These are phyloP conservation scores for Globisporangium solare DNA, from an alignment of 352 stramenopile genomes.

Conservation along the genomic window DNA sequence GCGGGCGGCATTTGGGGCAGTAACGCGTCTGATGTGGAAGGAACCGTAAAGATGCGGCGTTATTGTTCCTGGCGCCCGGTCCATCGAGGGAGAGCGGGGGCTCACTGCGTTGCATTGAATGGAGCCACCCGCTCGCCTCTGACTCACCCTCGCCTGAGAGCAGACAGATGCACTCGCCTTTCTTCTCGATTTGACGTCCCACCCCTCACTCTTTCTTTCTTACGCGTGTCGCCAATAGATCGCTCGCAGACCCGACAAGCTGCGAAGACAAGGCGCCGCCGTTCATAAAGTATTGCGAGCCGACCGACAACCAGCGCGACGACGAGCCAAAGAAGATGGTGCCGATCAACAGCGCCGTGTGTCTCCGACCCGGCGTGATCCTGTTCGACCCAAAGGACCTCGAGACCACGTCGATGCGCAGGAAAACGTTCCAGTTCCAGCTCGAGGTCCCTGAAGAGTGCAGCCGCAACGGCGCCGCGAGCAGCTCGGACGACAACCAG, in stretches of 20 bases:
- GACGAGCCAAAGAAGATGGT: constrained; percentile 7
- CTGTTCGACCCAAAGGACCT: constrained; percentile 52
- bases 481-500: neutral
- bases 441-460: constrained; percentile 6
- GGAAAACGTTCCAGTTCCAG: constrained; percentile 6
- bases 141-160: too few relatives aligned
- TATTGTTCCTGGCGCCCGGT: neutral
- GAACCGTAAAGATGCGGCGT: constrained; percentile 5
- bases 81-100: neutral
- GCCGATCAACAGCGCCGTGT: constrained; percentile 6
- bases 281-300: too few relatives aligned
- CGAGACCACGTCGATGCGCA: constrained; percentile 4
- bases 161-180: neutral
- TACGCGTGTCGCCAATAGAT: neutral
- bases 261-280: neutral
- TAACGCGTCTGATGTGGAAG: neutral
- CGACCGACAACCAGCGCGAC: neutral
- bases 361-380: constrained; percentile 28
- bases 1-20: too few relatives aligned
- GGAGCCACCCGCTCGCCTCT: neutral
- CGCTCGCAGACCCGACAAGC: neutral
- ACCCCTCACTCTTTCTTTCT: neutral
- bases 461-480: too few relatives aligned
- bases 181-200: neutral
- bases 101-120: constrained; percentile 5